Base-by-base conservation (phyloP, 2,329 filamentous ascomycete genomes). In the Neurospora sp. region DNA sequence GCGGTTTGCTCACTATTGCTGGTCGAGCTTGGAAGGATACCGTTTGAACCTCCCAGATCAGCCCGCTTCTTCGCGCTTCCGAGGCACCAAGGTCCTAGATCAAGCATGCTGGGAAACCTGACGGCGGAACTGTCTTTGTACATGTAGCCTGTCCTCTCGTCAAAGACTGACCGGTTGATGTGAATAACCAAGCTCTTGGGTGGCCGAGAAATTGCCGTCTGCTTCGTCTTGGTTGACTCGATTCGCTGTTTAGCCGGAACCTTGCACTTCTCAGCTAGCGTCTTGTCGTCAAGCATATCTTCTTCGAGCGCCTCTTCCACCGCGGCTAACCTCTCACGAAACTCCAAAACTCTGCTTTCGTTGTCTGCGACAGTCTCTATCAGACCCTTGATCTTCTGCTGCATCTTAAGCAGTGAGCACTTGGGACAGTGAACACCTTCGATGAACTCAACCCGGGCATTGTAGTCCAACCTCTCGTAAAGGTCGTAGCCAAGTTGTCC, bases 381-480 rank as follows among this genome's bases (percentile, higher is more conserved):
- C 1, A 90, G 76, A 9, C 80, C 82, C 0, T 79, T 80, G 67
- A 90, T 78, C 1, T 87, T 78, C 9, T 78, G 78, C 70, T 84
- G 82, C 19, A 82, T 81, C 69, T 86, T 86, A 9, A 94, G 80
- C 1, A 97, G 85, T 0, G 95, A 97, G 80, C 96, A 99, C 76
- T 95, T 96, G 17, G 90, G 87, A 79, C 96, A 99, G 77, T 97
- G 91, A 1, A 98, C 94, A 0, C 93, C 93, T 74, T 93, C 89
- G 70, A 99, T 97, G 1, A 87, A 84, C 78, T 98, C 96, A 9
- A 97, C 84, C 13, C 89, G 87, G 38, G 93, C 96, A 78, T 95
- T 97, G 28, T 93, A 89, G 77, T 96, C 91, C 23, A 99, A 81
- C 69, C 93, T 90, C 71, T 96, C 90, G 70, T 89, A 89, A 0